Conservation (phyloP, 2,329 filamentous ascomycete genomes). For the Epichloe brachyelytri region DNA sequence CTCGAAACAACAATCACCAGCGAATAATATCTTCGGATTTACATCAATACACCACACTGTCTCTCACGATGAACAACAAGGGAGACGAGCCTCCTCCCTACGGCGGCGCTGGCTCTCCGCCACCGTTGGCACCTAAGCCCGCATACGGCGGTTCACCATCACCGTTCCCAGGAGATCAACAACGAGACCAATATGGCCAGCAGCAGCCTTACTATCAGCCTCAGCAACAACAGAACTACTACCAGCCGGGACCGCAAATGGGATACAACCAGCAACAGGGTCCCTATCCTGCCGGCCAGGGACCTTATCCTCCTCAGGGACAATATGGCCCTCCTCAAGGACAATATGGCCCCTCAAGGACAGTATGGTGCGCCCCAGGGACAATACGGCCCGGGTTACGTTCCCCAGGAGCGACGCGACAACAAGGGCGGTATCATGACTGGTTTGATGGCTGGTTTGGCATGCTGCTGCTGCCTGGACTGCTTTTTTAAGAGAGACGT, state of each 20-base stretch:
- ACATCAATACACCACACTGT: neutral
- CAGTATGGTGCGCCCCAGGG: conserved; percentile 16
- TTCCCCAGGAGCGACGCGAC: conserved; percentile 20
- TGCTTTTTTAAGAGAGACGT: conserved; percentile 31
- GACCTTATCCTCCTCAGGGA: conserved; percentile 20
- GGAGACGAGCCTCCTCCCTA: conserved; percentile 38
- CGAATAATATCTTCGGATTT: neutral
- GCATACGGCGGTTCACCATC: conserved; percentile 27
- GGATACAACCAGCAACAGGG: conserved; percentile 28
- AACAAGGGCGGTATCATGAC: conserved; percentile 26
- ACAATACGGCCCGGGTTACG: conserved; percentile 21
- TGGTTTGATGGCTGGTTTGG: conserved; percentile 36
- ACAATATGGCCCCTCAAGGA: conserved; percentile 22
- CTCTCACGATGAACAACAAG: conserved; percentile 29
- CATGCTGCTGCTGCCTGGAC: conserved; percentile 48
- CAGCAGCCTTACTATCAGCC: conserved; percentile 14
- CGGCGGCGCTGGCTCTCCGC: conserved; percentile 18
- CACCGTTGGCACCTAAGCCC: conserved; percentile 23
- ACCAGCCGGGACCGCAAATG: conserved; percentile 29
- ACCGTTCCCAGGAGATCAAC: conserved; percentile 6
- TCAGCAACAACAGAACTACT: conserved; percentile 22
- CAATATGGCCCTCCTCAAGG: conserved; percentile 21
- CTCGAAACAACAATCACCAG: neutral
- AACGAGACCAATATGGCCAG: conserved; percentile 13
- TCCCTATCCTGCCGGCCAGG: conserved; percentile 21